Percentiles rank a stretch among this genome's conserved stretches.
phyloP scores from a whole-genome alignment of 176 grass and related monocot genomes.

The Paspalum vaginatum region DNA sequence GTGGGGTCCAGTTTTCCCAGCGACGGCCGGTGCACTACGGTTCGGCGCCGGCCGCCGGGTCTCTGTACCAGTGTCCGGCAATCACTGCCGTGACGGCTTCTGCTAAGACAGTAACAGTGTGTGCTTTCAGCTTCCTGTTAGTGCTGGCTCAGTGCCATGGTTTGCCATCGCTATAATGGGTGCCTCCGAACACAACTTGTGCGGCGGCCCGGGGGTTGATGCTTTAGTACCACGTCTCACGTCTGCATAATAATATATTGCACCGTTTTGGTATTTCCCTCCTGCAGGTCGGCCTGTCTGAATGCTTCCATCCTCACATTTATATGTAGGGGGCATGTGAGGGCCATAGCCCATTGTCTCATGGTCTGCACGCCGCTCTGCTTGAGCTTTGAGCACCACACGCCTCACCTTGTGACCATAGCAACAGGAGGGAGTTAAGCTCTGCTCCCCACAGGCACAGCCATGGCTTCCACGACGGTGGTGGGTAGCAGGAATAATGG shows the following conservation, averaged over 20 bases:
- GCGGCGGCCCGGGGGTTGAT: neutral
- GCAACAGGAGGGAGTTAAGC: neutral
- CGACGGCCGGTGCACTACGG: too few relatives aligned
- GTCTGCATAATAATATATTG: neutral
- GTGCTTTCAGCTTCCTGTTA: neutral
- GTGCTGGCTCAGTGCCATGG: neutral
- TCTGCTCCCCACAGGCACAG: neutral
- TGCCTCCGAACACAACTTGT: neutral
- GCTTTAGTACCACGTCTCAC: neutral
- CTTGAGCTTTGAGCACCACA: neutral
- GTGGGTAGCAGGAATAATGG: slow-evolving; percentile 21
- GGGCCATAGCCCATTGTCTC: slow-evolving; percentile 8
- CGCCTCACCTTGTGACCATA: neutral
- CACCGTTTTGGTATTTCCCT: neutral
- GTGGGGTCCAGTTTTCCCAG: neutral
- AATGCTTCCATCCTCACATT: slow-evolving; percentile 28
- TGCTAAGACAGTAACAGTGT: too few relatives aligned
- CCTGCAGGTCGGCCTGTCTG: neutral
- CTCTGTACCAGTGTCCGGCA: slow-evolving; percentile 1
- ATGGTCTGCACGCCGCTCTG: neutral
- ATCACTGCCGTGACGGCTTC: neutral
- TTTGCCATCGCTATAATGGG: neutral
- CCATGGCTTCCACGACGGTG: slow-evolving; percentile 1
- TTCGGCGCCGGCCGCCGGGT: neutral
- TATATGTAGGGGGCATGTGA: slow-evolving; percentile 13